Conservation (phyloP, 1,139 yeast genomes). For the Pichia sp. region DNA sequence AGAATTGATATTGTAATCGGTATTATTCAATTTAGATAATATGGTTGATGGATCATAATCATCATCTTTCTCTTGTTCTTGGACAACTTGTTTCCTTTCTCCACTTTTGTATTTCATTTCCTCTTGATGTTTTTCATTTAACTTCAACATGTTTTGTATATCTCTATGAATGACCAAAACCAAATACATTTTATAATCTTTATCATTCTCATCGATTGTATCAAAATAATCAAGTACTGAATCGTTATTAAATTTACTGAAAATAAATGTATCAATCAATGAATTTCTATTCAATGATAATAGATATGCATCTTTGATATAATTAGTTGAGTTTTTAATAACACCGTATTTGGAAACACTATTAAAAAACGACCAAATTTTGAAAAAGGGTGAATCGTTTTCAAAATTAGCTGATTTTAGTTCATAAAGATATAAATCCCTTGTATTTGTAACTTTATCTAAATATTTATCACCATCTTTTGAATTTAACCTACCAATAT, state of each 20-base stretch:
- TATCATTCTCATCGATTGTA: neutral
- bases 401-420: slow-evolving; percentile 28
- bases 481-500: slow-evolving; percentile 60
- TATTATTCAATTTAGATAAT: neutral
- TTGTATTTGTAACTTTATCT: slow-evolving; percentile 38
- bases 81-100: too few relatives aligned
- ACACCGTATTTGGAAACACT: slow-evolving; percentile 40
- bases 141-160: neutral
- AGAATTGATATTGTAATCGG: neutral
- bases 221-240: slow-evolving; percentile 7
- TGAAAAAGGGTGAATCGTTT: slow-evolving; percentile 34
- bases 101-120: neutral
- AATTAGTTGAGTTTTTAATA: slow-evolving; percentile 40
- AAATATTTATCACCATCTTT: slow-evolving; percentile 53
- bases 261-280: slow-evolving; percentile 11
- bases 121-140: neutral
- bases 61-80: neutral
- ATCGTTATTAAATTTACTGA: slow-evolving; percentile 12
- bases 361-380: slow-evolving; percentile 42
- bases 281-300: slow-evolving; percentile 36
- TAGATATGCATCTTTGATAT: slow-evolving; percentile 62
- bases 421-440: slow-evolving; percentile 48
- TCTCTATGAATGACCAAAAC: slow-evolving; percentile 10
- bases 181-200: slow-evolving; percentile 13
- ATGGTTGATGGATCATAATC: neutral